These are phyloP conservation scores for Cyanidium caldarium DNA, from an alignment of 23 red algal species.

Conservation along the genomic window DNA sequence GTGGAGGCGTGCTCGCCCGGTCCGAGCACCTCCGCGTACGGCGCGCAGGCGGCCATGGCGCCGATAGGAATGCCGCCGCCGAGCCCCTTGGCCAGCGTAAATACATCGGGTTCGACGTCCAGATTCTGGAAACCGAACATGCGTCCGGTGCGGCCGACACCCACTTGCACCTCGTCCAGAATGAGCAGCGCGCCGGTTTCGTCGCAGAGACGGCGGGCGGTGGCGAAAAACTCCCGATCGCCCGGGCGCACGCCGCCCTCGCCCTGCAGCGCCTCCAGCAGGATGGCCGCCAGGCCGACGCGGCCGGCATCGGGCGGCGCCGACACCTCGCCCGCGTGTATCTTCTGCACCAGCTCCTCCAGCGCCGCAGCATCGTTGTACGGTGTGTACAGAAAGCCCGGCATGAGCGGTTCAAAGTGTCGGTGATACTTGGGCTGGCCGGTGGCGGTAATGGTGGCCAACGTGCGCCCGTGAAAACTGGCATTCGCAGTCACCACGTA, in stretches of 20 bases:
- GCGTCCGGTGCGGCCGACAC: conserved; percentile 66
- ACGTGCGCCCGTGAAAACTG: conserved; percentile 77
- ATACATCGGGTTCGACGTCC: conserved; percentile 50
- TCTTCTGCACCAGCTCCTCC: conserved; percentile 7
- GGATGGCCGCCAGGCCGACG: conserved; percentile 27
- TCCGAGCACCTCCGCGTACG: conserved; percentile 42
- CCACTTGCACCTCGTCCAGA: conserved; percentile 90
- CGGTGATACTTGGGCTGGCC: conserved; percentile 94
- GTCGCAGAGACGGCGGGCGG: conserved; percentile 53
- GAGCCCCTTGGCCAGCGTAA: conserved; percentile 85
- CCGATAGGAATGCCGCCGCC: conserved; percentile 90
- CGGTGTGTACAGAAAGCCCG: conserved; percentile 61
- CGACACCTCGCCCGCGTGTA: conserved; percentile 11
- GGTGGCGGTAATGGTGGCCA: conserved; percentile 81
- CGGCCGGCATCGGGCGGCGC: too few species aligned
- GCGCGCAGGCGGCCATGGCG: conserved; percentile 62
- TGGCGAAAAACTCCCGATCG: conserved; percentile 24
- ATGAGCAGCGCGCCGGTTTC: conserved; percentile 63
- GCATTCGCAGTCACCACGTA: conserved; percentile 58
- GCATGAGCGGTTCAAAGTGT: conserved; percentile 52
- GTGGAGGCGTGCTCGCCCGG: conserved; percentile 89
- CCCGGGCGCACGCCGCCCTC: conserved; percentile 74
- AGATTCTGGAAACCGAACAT: conserved; percentile 75
- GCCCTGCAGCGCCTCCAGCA: conserved; percentile 79
- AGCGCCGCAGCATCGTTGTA: conserved; percentile 73